Percentiles rank a stretch among this genome's conserved stretches.
Conservation (phyloP, 768 basidiomycete genomes). For the Tricholoma flavovirens region DNA sequence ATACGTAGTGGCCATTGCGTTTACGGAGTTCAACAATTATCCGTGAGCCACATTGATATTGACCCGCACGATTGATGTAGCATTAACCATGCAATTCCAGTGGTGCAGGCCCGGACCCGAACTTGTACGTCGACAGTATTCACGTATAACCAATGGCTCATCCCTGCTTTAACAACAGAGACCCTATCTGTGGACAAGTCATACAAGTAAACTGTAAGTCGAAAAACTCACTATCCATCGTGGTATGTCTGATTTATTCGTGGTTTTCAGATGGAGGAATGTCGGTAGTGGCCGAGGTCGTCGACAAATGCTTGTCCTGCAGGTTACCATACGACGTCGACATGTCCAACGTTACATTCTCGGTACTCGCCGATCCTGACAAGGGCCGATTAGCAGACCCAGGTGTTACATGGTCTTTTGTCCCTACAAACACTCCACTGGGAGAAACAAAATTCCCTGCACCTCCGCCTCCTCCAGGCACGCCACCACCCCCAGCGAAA, state of each 20-base stretch:
- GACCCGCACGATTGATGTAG: neutral
- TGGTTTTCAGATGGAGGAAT: conserved; percentile 8
- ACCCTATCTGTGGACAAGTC: conserved; percentile 14
- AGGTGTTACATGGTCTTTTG: neutral
- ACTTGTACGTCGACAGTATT: neutral
- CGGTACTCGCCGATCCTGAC: conserved; percentile 2
- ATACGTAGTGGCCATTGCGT: conserved; percentile 11
- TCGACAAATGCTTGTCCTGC: conserved; percentile 13
- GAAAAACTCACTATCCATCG: no score
- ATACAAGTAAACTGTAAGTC: conserved; percentile 11
- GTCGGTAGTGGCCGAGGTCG: conserved; percentile 13
- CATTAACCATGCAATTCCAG: neutral
- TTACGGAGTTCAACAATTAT: conserved; percentile 6
- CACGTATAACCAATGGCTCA: neutral
- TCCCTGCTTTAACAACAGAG: conserved; percentile 1
- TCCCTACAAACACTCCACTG: neutral
- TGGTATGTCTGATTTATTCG: neutral
- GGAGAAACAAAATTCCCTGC: neutral
- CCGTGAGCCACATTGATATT: conserved; percentile 3
- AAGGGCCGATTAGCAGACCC: conserved; percentile 2
- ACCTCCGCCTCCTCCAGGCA: neutral
- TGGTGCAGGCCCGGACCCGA: conserved; percentile 9
- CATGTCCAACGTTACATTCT: conserved; percentile 9
- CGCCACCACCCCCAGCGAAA: neutral
- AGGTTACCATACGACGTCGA: conserved; percentile 5